Base-by-base conservation (phyloP, 768 basidiomycete species). In the Chalciporus pseudorubinellus region DNA sequence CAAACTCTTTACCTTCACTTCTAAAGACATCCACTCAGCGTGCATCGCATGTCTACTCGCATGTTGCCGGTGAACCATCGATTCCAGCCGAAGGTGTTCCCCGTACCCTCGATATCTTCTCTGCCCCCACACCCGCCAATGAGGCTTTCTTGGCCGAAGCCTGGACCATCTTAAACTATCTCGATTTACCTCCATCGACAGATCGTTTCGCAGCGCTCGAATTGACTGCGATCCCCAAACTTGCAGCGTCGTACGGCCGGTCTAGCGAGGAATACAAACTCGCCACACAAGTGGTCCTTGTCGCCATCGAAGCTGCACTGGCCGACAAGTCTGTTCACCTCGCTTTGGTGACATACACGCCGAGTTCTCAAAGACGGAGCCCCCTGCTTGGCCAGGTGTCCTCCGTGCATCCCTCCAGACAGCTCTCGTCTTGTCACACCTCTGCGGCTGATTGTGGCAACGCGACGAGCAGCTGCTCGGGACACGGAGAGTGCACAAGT, bases 391-490 rank as follows among this genome's bases (percentile, higher is more conserved):
- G 74, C 42, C 71, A 76, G 16, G 59, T 75, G 3, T 7, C 50
- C 14, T 65, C 75, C 6, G 74, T 78, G 8, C 73, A 78, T 52
- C 84, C 85, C 2, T 79, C 84, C 47, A 78, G 77, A 47, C 77
- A 77, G 33, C 65, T 83, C 26, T 80, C 84, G 13, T 79, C 81
- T 6, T 93, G 91, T 71, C 84, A 81, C 62, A 59, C 70, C 3
- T 76, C 78, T 20, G 66, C 68, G 18, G 75, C 80, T 20, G 66
- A 73, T 1, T 93, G 91, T 66, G 70, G 63, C 22, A 81, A 85
- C 56, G 73, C 74, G 44, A 93, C 91, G 7, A 74, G 72, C 43
- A 60, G 73, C 20, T 93, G 91, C 65, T 87, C 85, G 8, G 85
- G 85, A 9, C 76, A 81, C 44, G 91, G 91, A 0, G 60, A 79